Conservation (phyloP, 306 rosid species). For the Lathyrus tuberosus region DNA sequence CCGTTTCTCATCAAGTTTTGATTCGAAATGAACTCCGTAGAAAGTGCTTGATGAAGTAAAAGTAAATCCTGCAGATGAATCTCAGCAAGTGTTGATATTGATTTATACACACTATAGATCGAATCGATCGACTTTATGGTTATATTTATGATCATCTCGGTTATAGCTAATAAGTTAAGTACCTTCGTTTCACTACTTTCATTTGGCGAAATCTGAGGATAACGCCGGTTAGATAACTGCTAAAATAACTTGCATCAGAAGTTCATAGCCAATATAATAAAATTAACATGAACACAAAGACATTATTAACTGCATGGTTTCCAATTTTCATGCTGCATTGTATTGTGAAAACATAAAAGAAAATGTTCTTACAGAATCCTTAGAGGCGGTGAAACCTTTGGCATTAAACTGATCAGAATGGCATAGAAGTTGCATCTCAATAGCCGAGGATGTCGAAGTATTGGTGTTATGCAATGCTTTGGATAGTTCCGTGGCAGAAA, state of each 20-base stretch:
- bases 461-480: slow-evolving; percentile 69
- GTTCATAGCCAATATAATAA: slow-evolving; percentile 27
- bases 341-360: neutral
- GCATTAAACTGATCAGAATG: slow-evolving; percentile 42
- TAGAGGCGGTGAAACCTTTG: slow-evolving; percentile 46
- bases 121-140: neutral
- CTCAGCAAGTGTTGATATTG: too few relatives aligned
- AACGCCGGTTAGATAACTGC: slow-evolving; percentile 53
- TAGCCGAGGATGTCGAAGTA: slow-evolving; percentile 39
- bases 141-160: too few relatives aligned
- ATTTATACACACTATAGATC: neutral
- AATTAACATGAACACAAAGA: slow-evolving; percentile 23
- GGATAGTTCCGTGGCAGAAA: slow-evolving; percentile 85
- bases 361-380: slow-evolving; percentile 64
- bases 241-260: slow-evolving; percentile 42
- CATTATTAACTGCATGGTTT: slow-evolving; percentile 22
- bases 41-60: slow-evolving; percentile 82
- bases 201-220: slow-evolving; percentile 72
- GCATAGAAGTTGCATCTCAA: slow-evolving; percentile 48
- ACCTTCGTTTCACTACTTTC: slow-evolving; percentile 80
- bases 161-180: slow-evolving; percentile 25
- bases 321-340: slow-evolving; percentile 26
- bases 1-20: slow-evolving; percentile 80
- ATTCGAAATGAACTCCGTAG: slow-evolving; percentile 73
- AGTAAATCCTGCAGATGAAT: slow-evolving; percentile 63